Conservation (phyloP, 768 basidiomycete species). For the Leccinum broughii region DNA sequence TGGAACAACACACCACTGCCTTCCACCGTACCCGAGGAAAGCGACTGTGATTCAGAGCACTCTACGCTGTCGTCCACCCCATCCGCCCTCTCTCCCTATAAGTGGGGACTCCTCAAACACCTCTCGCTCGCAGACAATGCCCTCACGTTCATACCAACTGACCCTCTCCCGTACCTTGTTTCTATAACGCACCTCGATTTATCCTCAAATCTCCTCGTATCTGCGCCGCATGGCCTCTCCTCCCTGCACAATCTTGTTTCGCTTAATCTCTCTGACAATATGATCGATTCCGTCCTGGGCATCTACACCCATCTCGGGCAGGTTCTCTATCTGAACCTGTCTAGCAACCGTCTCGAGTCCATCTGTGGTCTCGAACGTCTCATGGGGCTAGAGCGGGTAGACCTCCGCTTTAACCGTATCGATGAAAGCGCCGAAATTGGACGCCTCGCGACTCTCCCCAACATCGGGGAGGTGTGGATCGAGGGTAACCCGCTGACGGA, state of each 20-base stretch:
- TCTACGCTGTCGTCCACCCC: slow-evolving; percentile 30
- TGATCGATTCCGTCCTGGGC: slow-evolving; percentile 93
- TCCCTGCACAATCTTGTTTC: slow-evolving; percentile 76
- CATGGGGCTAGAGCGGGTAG: slow-evolving; percentile 77
- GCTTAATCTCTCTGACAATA: slow-evolving; percentile 96
- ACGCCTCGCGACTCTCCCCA: slow-evolving; percentile 75
- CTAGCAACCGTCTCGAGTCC: slow-evolving; percentile 88
- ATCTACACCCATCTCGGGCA: slow-evolving; percentile 82
- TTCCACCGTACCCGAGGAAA: slow-evolving; percentile 53
- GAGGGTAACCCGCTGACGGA: slow-evolving; percentile 82
- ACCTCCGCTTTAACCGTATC: slow-evolving; percentile 77
- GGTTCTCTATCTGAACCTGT: slow-evolving; percentile 75
- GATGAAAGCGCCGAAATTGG: slow-evolving; percentile 86
- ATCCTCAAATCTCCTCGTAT: slow-evolving; percentile 87
- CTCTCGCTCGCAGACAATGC: slow-evolving; percentile 79
- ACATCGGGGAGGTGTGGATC: slow-evolving; percentile 78
- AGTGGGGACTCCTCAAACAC: slow-evolving; percentile 76
- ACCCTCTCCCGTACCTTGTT: slow-evolving; percentile 63
- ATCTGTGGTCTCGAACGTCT: slow-evolving; percentile 94
- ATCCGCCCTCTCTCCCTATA: slow-evolving; percentile 51
- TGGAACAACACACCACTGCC: slow-evolving; percentile 54
- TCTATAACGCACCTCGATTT: slow-evolving; percentile 83
- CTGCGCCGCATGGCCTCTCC: slow-evolving; percentile 77
- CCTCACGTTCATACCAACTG: slow-evolving; percentile 76
- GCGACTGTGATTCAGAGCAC: slow-evolving; percentile 13